Evolutionary conservation across 2,329 filamentous ascomycete genomes (phyloP), one percentile per base, ranked within the genome.

Genomic region (Epichloe aotearoae): DNA sequence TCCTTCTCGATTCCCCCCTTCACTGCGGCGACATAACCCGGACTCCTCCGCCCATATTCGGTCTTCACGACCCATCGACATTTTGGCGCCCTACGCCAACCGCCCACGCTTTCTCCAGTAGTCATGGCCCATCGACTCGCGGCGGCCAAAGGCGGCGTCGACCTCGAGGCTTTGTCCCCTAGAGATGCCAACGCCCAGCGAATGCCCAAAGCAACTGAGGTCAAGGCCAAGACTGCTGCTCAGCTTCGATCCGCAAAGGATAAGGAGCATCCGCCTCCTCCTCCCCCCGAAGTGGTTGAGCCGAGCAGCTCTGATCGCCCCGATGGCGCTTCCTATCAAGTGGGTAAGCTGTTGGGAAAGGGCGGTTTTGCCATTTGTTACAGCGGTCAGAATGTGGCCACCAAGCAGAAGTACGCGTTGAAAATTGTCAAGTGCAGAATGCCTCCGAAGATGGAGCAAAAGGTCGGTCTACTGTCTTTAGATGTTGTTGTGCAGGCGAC

Each of bases 351-450:
- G 62, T 73, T 91, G 52, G 86, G 86, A 26, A 90, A 88, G 67
- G 86, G 86, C 45, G 86, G 86, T 10, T 91, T 91, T 62, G 86
- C 86, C 56, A 84, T 90, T 54, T 90, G 86, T 69, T 86, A 90
- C 62, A 79, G 82, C 58, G 86, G 83, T 46, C 79, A 83, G 58
- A 69, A 85, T 50, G 72, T 80, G 49, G 79, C 82, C 11, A 79
- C 79, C 5, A 83, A 77, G 60, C 81, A 83, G 61, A 76, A 77
- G 57, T 84, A 82, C 63, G 86, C 86, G 43, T 73, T 91, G 59
- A 91, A 91, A 72, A 88, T 91, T 62, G 86, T 91, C 62, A 86
- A 83, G 70, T 86, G 84, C 60, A 80, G 84, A 62, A 90, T 90
- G 86, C 84, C 84, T 7, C 71, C 79, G 53, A 90, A 89, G 67